phyloP scores from a whole-genome alignment of 192 early-diverging fungal species.

The Linnemannia hyalina region DNA sequence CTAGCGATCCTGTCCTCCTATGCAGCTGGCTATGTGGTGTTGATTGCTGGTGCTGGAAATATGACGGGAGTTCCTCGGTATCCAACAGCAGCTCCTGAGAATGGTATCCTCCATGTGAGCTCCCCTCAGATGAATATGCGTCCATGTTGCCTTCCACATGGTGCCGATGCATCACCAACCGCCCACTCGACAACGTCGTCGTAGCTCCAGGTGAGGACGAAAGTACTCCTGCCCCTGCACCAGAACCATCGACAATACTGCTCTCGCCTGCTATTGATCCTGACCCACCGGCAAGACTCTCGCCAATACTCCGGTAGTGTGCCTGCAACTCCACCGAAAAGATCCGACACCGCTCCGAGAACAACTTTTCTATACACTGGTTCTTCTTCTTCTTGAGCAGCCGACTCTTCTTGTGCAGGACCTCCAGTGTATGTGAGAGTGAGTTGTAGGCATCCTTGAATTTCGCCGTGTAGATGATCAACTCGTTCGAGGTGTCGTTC shows the following conservation, averaged over 20 bases:
- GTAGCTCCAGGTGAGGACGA: not conserved
- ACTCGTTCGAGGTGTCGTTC: constrained; percentile 35
- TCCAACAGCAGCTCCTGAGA: constrained; percentile 39
- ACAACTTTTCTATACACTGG: constrained; percentile 32
- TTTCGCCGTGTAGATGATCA: constrained; percentile 45
- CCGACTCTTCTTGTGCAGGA: constrained; percentile 30
- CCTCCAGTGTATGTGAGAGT: constrained; percentile 37
- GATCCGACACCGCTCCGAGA: constrained; percentile 50
- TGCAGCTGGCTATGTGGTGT: constrained; percentile 12
- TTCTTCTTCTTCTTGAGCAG: constrained; percentile 42
- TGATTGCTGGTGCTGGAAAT: constrained; percentile 46
- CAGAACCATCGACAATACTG: not conserved
- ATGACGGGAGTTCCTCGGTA: constrained; percentile 43
- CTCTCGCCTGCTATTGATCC: not conserved
- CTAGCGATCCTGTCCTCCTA: constrained; percentile 34
- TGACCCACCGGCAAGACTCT: constrained; percentile 23
- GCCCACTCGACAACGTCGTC: not conserved
- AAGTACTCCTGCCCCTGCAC: not conserved
- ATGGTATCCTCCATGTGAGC: constrained; percentile 7
- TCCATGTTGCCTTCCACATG: constrained; percentile 35
- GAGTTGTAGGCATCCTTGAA: constrained; percentile 48
- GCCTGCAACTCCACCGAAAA: constrained; percentile 44
- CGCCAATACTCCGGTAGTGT: constrained; percentile 48
- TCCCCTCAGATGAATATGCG: constrained; percentile 23
- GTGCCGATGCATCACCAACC: constrained; percentile 23